These are phyloP conservation scores for Camillea tinctor DNA, from an alignment of 2,329 filamentous ascomycete species.

Conservation along the genomic window DNA sequence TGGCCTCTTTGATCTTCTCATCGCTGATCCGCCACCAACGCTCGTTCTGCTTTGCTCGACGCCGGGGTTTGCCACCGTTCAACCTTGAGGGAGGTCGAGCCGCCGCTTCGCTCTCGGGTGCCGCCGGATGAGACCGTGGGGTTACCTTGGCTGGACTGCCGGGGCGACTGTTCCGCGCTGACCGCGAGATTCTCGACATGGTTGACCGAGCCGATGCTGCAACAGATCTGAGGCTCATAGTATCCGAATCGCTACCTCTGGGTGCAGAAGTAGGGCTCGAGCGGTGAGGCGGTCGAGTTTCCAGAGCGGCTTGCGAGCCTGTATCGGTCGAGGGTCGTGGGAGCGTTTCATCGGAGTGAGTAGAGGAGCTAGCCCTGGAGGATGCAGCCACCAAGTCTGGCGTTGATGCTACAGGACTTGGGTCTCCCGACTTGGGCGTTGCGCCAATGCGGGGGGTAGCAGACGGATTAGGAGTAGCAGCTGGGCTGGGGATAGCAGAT, in stretches of 20 bases:
- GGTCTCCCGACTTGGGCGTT: constrained; percentile 33
- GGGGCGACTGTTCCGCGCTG: constrained; percentile 33
- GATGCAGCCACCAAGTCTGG: constrained; percentile 45
- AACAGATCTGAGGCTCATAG: constrained; percentile 54
- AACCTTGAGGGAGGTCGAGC: constrained; percentile 1
- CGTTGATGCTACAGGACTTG: constrained; percentile 46
- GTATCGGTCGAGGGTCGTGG: constrained; percentile 21
- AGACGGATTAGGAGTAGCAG: constrained; percentile 40
- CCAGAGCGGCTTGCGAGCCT: constrained; percentile 12
- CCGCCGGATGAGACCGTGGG: constrained; percentile 22
- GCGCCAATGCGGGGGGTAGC: constrained; percentile 47
- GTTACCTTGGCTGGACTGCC: constrained; percentile 27
- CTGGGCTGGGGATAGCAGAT: constrained; percentile 49
- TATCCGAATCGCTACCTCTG: constrained; percentile 47
- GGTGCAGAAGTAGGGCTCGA: constrained; percentile 23
- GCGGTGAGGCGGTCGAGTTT: constrained; percentile 15
- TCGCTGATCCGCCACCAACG: constrained; percentile 98
- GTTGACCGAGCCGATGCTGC: constrained; percentile 56
- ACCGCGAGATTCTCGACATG: constrained; percentile 47
- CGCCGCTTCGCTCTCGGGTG: constrained; percentile 20
- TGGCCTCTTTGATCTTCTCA: constrained; percentile 92
- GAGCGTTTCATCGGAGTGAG: constrained; percentile 36
- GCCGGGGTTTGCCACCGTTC: constrained; percentile 21
- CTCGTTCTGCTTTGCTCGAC: constrained; percentile 61
- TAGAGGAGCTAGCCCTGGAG: constrained; percentile 37